Conservation (phyloP, 23 red algal species). For the Chondrus crispus region DNA sequence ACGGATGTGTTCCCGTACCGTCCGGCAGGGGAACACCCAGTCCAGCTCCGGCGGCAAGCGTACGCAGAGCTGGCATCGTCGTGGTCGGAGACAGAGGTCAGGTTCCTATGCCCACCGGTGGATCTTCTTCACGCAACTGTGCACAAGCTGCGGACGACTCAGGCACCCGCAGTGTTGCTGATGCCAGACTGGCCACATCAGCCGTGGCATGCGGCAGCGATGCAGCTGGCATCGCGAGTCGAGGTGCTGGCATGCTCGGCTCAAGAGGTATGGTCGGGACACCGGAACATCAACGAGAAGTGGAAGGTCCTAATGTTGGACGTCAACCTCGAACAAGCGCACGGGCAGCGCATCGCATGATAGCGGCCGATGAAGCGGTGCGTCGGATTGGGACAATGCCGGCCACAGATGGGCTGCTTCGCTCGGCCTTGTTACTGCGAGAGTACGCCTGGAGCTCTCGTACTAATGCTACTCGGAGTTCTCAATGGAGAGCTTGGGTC, state of each 20-base stretch:
- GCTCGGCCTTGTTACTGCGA: background rate
- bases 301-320: background rate
- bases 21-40: constrained; percentile 1
- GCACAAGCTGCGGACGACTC: background rate
- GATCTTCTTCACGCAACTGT: constrained; percentile 24
- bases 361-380: background rate
- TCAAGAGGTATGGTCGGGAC: background rate
- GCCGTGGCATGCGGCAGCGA: background rate
- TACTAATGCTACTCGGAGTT: background rate
- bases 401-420: background rate
- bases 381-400: background rate
- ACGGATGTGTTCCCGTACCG: background rate
- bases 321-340: background rate
- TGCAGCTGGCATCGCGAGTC: background rate
- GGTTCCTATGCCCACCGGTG: background rate
- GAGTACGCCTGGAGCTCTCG: background rate
- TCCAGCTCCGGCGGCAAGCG: background rate
- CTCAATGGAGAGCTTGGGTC: background rate
- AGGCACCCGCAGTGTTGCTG: constrained; percentile 11
- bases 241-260: background rate
- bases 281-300: background rate
- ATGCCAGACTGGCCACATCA: constrained; percentile 13
- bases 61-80: background rate
- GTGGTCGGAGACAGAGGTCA: background rate
- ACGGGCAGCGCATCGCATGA: background rate